Base-by-base conservation (phyloP, 2,329 filamentous ascomycete species). In the Lasiodiplodia sp. region DNA sequence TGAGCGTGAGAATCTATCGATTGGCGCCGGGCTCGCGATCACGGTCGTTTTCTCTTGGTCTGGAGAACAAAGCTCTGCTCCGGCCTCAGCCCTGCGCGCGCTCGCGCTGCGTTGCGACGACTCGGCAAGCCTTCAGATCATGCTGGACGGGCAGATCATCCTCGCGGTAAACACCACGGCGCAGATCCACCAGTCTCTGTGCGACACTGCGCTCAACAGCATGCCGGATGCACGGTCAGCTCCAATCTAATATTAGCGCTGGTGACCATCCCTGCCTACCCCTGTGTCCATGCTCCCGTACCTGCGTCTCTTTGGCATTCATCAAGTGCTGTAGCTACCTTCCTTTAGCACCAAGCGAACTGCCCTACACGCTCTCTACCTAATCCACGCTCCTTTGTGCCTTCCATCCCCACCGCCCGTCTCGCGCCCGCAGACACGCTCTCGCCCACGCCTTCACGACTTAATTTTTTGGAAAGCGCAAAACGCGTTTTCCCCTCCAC, bases 261-360 rank as follows among this genome's bases (percentile, higher is more conserved):
- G 67, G 49, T 10, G 66, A 67, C 58, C 58, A 68, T 68, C 67
- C 67, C 67, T 68, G 67, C 49, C 67, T 68, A 51, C 49, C 67
- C 64, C 64, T 55, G 47, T 66, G 51, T 64, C 57, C 37, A 62
- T 53, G 55, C 64, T 53, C 34, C 56, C 66, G 57, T 63, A 62
- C 49, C 66, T 55, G 66, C 55, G 65, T 37, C 56, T 37, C 56
- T 62, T 63, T 67, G 40, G 55, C 44, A 51, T 68, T 55, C 57
- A 67, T 60, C 65, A 58, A 40, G 18, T 57, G 52, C 52, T 38
- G 52, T 56, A 57, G 31, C 37, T 12, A 49, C 65, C 44, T 60
- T 52, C 53, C 28, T 67, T 51, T 63, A 63, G 47, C 60, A 64
- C 44, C 28, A 52, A 51, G 18, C 58, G 40, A 63, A 18, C 40